Percentiles rank a stretch among this genome's conserved stretches.
Conservation (phyloP, 305 asterid species). For the Euphrasia arctica region DNA sequence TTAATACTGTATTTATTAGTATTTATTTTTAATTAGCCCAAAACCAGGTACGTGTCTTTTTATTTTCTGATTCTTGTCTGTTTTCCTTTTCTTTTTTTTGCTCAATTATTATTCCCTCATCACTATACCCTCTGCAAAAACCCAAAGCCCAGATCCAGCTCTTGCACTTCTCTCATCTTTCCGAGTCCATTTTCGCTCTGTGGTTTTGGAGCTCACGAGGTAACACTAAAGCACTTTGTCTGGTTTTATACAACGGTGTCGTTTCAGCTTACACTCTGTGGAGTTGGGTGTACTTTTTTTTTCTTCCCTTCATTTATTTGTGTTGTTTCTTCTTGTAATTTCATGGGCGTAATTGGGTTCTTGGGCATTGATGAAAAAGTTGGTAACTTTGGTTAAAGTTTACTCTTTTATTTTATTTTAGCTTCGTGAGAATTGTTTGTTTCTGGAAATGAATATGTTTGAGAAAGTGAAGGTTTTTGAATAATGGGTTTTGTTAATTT, state of each 20-base stretch:
- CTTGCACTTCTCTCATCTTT: constrained; percentile 20
- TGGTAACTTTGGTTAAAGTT: constrained; percentile 24
- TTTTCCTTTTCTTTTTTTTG: constrained; percentile 14
- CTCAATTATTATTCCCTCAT: constrained; percentile 28
- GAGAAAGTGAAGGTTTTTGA: constrained; percentile 13
- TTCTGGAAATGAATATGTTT: constrained; percentile 16
- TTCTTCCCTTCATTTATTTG: constrained; percentile 15
- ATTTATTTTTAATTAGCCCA: constrained; percentile 14
- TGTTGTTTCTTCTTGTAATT: background rate
- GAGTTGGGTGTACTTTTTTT: constrained; percentile 17
- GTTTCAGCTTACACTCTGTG: constrained; percentile 5
- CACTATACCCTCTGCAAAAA: constrained; percentile 29
- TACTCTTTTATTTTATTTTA: background rate
- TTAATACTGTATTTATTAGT: background rate
- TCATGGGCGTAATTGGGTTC: constrained; percentile 20
- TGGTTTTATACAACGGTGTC: background rate
- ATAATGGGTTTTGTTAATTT: constrained; percentile 12
- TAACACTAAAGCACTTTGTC: constrained; percentile 6
- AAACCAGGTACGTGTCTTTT: constrained; percentile 6
- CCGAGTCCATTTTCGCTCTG: constrained; percentile 11
- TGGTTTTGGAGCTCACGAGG: constrained; percentile 29
- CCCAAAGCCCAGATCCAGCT: constrained; percentile 53
- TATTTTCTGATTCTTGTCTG: constrained; percentile 27
- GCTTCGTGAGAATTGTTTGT: background rate
- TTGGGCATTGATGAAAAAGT: constrained; percentile 20